phyloP scores from a whole-genome alignment of 208 protist genomes.

The Novymonas esmeraldas region DNA sequence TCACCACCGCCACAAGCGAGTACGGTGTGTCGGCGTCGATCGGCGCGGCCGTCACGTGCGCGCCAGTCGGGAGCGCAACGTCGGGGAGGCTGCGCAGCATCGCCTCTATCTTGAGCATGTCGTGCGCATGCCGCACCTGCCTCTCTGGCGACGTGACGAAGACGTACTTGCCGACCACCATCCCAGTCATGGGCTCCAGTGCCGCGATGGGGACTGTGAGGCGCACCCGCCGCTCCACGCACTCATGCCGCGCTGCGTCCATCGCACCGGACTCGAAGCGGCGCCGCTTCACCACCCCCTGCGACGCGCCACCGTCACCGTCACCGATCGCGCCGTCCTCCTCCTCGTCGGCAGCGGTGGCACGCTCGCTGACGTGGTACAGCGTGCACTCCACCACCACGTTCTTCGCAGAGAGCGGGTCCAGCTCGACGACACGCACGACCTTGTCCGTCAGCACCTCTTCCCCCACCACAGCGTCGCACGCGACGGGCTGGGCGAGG shows the following conservation, averaged over 20 bases:
- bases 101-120: conserved; percentile 51
- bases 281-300: conserved; percentile 6
- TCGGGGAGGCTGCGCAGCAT: conserved; percentile 20
- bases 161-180: conserved; percentile 59
- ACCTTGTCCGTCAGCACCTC: conserved; percentile 67
- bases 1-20: conserved; percentile 66
- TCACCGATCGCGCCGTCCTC: not conserved
- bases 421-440: conserved; percentile 57
- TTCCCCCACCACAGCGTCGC: conserved; percentile 25
- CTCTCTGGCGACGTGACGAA: conserved; percentile 56
- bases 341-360: not conserved
- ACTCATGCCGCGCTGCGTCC: conserved; percentile 2
- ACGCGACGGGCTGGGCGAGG: conserved; percentile 61
- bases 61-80: conserved; percentile 7
- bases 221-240: conserved; percentile 11
- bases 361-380: conserved; percentile 18
- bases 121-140: conserved; percentile 66
- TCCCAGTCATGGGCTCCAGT: conserved; percentile 69
- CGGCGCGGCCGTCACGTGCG: conserved; percentile 43
- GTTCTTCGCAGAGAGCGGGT: conserved; percentile 48
- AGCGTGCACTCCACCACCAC: conserved; percentile 65
- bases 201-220: conserved; percentile 50
- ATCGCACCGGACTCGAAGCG: conserved; percentile 21
- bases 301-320: not conserved
- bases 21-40: conserved; percentile 71